Evolutionary conservation across 164 flowering plant genomes (phyloP).

Genomic region (Aristolochia fimbriata): DNA sequence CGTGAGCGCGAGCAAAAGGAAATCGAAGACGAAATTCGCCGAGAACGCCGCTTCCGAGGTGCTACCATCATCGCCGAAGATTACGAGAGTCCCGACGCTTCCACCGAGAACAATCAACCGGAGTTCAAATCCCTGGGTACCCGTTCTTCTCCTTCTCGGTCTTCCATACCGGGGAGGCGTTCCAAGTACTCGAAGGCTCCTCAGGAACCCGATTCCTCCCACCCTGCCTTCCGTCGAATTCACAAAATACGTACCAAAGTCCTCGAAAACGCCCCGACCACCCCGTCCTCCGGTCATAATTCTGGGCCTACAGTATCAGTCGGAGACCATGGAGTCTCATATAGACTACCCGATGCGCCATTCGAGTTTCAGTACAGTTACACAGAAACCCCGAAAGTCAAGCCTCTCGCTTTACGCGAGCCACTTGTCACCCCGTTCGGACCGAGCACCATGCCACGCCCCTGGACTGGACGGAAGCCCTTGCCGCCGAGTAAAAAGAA

Average conservation of each 20-base stretch:
- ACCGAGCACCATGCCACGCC: constrained; percentile 13
- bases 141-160: constrained; percentile 65
- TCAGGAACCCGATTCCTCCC: constrained; percentile 1
- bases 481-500: constrained; percentile 9
- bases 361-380: constrained; percentile 18
- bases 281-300: neutral
- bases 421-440: constrained; percentile 12
- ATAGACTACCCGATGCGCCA: constrained; percentile 8
- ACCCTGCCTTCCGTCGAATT: constrained; percentile 17
- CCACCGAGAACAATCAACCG: constrained; percentile 8
- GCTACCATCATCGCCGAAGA: constrained; percentile 34
- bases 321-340: constrained; percentile 2
- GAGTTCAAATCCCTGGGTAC: constrained; percentile 60
- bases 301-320: neutral
- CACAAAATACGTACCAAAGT: neutral
- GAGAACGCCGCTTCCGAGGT: constrained; percentile 45
- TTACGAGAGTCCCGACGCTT: constrained; percentile 10
- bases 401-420: constrained; percentile 12
- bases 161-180: constrained; percentile 57
- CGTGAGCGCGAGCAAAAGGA: constrained; percentile 43
- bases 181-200: constrained; percentile 63
- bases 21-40: constrained; percentile 71
- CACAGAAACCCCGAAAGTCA: constrained; percentile 15
- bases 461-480: constrained; percentile 17
- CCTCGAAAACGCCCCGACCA: neutral